Evolutionary conservation across 305 asterid species (phyloP), one percentile per base, ranked within the genome.

Genomic region (Fraxinus ornus): DNA sequence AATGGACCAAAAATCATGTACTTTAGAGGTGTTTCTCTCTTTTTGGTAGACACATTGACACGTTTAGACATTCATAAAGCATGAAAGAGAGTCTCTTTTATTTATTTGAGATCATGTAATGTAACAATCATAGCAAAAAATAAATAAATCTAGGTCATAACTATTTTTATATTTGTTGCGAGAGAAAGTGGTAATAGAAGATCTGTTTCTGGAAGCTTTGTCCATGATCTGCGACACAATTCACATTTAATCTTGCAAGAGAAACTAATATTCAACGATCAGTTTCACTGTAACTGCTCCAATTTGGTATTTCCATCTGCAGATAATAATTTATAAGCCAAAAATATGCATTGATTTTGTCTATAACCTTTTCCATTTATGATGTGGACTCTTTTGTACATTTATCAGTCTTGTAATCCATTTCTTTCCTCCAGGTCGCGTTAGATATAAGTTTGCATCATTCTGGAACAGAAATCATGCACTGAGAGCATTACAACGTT

Each of bases 391-490:
- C 76, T 80, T 78, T 33, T 85, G 82, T 66, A 60, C 57, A 39
- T 60, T 64, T 68, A 57, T 52, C 22, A 28, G 28, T 66, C 75
- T 74, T 57, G 79, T 52, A 70, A 60, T 77, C 68, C 55, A 32
- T 83, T 74, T 83, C 81, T 83, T 82, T 86, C 75, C 87, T 88
- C 84, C 93, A 96, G 99, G 99, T 86, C 90, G 97, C 86, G 94
- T 96, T 81, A 91, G 98, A 87, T 96, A 96, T 89, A 94, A 92
- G 87, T 96, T 96, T 86, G 98, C 99, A 52, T 96, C 99, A 83
- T 96, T 96, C 89, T 96, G 99, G 99, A 96, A 96, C 83, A 87
- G 99, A 91, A 96, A 93, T 86, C 90, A 94, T 66, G 89, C 94
- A n/a, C 84, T 93, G 86, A 89, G 90, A 87, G 91, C 91, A 80